Conservation (phyloP, 2,329 filamentous ascomycete species). For the Aureobasidium pullulans region DNA sequence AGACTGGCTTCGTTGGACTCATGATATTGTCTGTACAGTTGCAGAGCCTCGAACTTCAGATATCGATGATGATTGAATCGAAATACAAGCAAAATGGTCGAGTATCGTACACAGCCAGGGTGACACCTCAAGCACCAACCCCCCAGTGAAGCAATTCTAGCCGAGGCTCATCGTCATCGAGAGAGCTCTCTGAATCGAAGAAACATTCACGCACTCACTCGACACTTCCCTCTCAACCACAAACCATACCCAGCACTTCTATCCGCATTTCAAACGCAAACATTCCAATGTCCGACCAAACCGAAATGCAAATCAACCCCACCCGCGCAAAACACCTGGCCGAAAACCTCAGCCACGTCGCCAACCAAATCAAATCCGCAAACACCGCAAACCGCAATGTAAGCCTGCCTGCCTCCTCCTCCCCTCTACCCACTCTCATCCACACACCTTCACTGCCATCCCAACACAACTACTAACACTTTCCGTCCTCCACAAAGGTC, state of each 20-base stretch:
- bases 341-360: conserved; percentile 37
- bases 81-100: too few species aligned
- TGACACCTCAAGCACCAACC: background rate
- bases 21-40: too few species aligned
- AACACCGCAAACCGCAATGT: conserved; percentile 29
- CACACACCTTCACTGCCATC: too few species aligned
- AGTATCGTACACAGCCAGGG: background rate
- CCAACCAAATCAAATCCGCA: conserved; percentile 33
- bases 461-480: background rate
- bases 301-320: conserved; percentile 31
- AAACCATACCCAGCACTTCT: background rate
- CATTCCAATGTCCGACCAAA: background rate
- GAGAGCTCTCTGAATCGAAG: background rate
- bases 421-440: too few species aligned
- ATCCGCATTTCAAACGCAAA: background rate
- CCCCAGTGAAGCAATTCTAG: background rate
- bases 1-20: too few species aligned
- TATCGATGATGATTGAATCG: too few species aligned
- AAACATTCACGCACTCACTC: background rate
- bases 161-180: background rate
- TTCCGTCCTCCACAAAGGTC: conserved; percentile 42
- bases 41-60: too few species aligned
- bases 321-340: conserved; percentile 39
- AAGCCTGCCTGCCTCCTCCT: background rate
- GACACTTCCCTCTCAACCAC: background rate